Conservation (phyloP, 2,329 filamentous ascomycete genomes). For the Aureobasidium mangrovei region DNA sequence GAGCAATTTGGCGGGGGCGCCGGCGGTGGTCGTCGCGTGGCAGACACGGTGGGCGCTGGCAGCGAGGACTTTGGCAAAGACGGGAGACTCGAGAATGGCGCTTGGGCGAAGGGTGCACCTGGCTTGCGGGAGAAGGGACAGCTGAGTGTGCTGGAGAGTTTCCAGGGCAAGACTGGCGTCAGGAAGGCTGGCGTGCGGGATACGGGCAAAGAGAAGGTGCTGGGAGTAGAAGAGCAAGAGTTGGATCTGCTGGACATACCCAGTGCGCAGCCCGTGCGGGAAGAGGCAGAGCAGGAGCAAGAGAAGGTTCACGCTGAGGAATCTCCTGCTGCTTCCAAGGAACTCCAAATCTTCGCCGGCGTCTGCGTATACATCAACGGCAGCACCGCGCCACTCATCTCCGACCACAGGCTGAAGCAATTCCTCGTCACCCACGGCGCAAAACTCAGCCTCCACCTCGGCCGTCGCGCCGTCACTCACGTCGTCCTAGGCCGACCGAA, state of each 20-base stretch:
- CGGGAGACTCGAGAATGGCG: conserved; percentile 44
- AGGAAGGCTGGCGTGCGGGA: background rate
- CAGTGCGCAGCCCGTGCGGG: background rate
- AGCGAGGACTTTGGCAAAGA: conserved; percentile 47
- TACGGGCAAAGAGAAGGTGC: conserved; percentile 18
- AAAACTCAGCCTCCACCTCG: conserved; percentile 59
- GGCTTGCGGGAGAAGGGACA: conserved; percentile 41
- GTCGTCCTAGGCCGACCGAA: conserved; percentile 64
- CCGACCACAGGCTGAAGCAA: conserved; percentile 78
- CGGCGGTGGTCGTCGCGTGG: conserved; percentile 50
- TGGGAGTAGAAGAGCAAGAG: conserved; percentile 12
- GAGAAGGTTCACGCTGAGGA: background rate
- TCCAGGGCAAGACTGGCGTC: conserved; percentile 16
- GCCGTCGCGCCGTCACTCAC: conserved; percentile 69
- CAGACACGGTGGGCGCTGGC: conserved; percentile 57
- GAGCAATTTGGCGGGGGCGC: conserved; percentile 54
- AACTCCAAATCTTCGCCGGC: conserved; percentile 47
- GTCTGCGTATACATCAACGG: conserved; percentile 80
- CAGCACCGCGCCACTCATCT: conserved; percentile 70
- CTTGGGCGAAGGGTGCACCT: conserved; percentile 40
- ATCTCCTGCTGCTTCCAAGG: background rate
- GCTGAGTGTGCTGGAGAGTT: conserved; percentile 31
- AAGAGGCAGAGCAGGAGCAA: background rate
- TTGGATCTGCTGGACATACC: conserved; percentile 5
- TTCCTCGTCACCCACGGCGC: conserved; percentile 68